Base-by-base conservation (phyloP, 169 alveolate genomes). In the Cryptosporidium canis region DNA sequence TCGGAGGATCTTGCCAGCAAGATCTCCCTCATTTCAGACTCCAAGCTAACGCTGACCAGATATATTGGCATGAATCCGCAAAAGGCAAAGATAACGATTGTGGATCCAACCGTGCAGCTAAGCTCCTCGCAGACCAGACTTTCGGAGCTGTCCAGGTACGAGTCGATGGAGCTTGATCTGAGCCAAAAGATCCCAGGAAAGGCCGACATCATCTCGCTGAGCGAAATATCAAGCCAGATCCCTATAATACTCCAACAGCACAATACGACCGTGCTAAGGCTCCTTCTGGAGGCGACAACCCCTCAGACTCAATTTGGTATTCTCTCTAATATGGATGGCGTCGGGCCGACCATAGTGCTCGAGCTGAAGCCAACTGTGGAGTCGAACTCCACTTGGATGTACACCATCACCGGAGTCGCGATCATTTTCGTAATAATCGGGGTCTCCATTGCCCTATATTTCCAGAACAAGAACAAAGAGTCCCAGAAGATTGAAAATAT, bases 301-400 rank as follows among this genome's bases (percentile, higher is more conserved):
- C 16, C 72, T 6, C 31, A 55, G 11, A 41, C 70, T 0, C 64
- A 55, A 37, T 77, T 77, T 61, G 71, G 77, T 35, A 77, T 77
- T 58, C 71, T 77, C 16, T 56, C 87, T 58, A 77, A 77, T 44
- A 56, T 77, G 71, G 72, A 77, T 4, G 64, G 61, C 18, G 87
- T 77, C 18, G 87, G 87, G 21, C 87, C 87, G 8, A 61, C 41
- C 18, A 18, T 77, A 41, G 44, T 35, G 7, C 44, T 77, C 16
- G 77, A 55, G 27, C 33, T 61, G 11, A 77, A 77, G 33, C 87
- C 55, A 24, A 55, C 87, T 16, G 51, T 61, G n/a, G 66, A 77
- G 11, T 61, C 87, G 14, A 56, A 61, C 31, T 77, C 87, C 14
- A 77, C 70, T 12, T 77, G 87, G 87, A 56, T 77, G 77, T 77